These are phyloP conservation scores for Narthecium ossifragum DNA, from an alignment of 106 monocot species.

Conservation along the genomic window DNA sequence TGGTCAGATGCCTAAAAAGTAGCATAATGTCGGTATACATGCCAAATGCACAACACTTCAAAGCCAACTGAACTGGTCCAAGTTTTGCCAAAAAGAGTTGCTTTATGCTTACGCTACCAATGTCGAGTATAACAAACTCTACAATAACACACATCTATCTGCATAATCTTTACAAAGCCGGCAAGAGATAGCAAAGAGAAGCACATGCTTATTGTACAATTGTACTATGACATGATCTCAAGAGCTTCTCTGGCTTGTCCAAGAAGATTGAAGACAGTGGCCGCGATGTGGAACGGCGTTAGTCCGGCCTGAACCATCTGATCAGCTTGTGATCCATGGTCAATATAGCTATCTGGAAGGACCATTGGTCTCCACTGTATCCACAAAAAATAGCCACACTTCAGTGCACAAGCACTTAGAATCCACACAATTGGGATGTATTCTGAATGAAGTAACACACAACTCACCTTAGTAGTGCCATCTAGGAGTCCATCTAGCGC, in stretches of 20 bases:
- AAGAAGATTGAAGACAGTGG: constrained; percentile 80
- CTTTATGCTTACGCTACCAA: too few species aligned
- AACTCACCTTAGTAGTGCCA: constrained; percentile 56
- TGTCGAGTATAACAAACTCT: too few species aligned
- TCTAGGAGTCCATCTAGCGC: constrained; percentile 87
- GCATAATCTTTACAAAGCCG: background rate
- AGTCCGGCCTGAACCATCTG: constrained; percentile 79
- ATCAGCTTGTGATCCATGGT: constrained; percentile 79
- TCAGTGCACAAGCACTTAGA: too few species aligned
- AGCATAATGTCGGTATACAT: too few species aligned
- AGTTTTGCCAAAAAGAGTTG: too few species aligned
- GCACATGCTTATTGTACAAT: background rate
- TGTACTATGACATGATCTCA: constrained; percentile 61
- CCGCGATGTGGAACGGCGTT: constrained; percentile 81
- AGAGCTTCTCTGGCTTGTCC: constrained; percentile 88
- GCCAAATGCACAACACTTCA: too few species aligned
- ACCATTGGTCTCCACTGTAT: constrained; percentile 95
- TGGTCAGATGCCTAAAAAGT: too few species aligned
- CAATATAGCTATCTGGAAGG: constrained; percentile 88
- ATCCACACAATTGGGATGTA: background rate
- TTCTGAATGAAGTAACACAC: background rate
- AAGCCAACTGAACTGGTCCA: too few species aligned
- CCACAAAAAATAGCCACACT: background rate
- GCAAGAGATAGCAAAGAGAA: too few species aligned
- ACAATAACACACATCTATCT: too few species aligned